phyloP scores from a whole-genome alignment of 1,139 yeast species.

The Suhomyces anneliseae region DNA sequence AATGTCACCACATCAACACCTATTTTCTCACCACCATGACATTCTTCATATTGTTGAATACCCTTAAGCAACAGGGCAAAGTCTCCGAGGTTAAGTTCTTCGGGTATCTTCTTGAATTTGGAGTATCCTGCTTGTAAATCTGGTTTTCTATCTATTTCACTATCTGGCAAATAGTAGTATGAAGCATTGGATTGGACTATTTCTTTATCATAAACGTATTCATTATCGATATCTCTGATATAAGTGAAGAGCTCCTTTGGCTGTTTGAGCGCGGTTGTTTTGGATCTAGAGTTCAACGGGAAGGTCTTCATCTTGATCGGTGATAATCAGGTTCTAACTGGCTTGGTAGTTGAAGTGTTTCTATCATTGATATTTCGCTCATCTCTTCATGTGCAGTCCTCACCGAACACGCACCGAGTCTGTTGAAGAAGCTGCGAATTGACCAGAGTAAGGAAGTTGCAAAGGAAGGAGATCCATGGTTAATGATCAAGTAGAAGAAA shows the following conservation, averaged over 20 bases:
- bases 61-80: slow-evolving; percentile 60
- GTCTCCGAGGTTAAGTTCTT: slow-evolving; percentile 51
- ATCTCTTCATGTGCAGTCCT: no score
- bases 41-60: slow-evolving; percentile 54
- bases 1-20: slow-evolving; percentile 74
- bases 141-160: slow-evolving; percentile 46
- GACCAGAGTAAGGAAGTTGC: no score
- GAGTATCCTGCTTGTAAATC: slow-evolving; percentile 67
- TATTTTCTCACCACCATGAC: slow-evolving; percentile 41
- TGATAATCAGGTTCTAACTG: no score
- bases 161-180: slow-evolving; percentile 79
- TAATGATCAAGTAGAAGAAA: no score
- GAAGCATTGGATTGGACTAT: slow-evolving; percentile 47
- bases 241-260: slow-evolving; percentile 70
- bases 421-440: no score
- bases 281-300: slow-evolving; percentile 50
- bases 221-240: slow-evolving; percentile 55
- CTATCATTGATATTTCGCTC: no score
- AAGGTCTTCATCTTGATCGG: slow-evolving; percentile 30
- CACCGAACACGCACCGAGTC: no score
- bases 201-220: slow-evolving; percentile 44
- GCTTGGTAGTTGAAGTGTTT: no score
- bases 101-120: slow-evolving; percentile 58
- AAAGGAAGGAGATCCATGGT: no score
- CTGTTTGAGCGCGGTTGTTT: slow-evolving; percentile 59